These are phyloP conservation scores for Penicillium herquei DNA, from an alignment of 495 filamentous ascomycete genomes.

Conservation along the genomic window DNA sequence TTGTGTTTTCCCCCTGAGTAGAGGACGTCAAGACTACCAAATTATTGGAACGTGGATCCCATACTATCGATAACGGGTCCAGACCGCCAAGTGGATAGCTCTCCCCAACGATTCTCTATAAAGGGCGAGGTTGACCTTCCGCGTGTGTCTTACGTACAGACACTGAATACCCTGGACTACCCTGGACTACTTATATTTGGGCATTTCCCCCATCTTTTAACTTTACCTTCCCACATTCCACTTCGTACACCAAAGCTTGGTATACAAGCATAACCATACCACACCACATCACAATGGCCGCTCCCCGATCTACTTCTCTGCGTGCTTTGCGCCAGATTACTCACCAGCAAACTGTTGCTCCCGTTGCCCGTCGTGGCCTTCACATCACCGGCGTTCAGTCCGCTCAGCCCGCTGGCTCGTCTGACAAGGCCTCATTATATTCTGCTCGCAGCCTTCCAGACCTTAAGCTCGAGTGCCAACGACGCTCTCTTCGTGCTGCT, in stretches of 20 bases:
- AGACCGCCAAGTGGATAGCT: slow-evolving; percentile 32
- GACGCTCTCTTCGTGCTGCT: slow-evolving; percentile 30
- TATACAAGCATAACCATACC: neutral
- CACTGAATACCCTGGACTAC: neutral
- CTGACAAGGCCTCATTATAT: slow-evolving; percentile 37
- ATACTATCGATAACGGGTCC: slow-evolving; percentile 23
- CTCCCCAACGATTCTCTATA: slow-evolving; percentile 33
- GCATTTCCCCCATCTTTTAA: neutral
- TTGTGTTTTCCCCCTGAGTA: neutral
- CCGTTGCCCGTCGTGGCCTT: slow-evolving; percentile 44
- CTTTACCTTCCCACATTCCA: slow-evolving; percentile 7
- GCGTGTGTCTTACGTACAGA: slow-evolving; percentile 2
- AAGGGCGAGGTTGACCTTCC: slow-evolving; percentile 11
- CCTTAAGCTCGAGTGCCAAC: slow-evolving; percentile 42
- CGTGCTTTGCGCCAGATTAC: slow-evolving; percentile 49
- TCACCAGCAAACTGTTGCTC: slow-evolving; percentile 37
- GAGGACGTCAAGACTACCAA: slow-evolving; percentile 17
- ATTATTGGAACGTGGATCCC: slow-evolving; percentile 14
- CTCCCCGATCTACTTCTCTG: slow-evolving; percentile 47
- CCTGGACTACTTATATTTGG: too few species aligned
- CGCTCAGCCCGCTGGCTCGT: slow-evolving; percentile 37
- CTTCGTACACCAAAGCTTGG: slow-evolving; percentile 4
- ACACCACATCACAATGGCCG: slow-evolving; percentile 41
- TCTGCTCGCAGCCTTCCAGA: slow-evolving; percentile 35
- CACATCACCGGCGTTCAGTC: slow-evolving; percentile 57